Evolutionary conservation across 495 filamentous ascomycete genomes (phyloP), one percentile per base, ranked within the genome.

Genomic region (Daldinia grandis): DNA sequence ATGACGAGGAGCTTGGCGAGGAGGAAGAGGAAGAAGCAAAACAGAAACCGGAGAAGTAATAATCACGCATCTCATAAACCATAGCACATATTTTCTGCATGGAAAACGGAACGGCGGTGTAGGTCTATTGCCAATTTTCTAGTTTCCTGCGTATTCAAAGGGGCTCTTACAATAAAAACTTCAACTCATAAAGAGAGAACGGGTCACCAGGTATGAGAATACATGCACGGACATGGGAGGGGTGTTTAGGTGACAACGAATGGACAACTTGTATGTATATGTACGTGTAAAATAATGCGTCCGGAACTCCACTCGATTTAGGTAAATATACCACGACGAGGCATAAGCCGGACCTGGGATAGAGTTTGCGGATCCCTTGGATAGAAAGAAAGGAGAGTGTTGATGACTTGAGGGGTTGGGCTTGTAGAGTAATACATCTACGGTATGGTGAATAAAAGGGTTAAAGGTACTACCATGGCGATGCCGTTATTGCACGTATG

Each of bases 1-100:
- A 74, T 9, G 78, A 79, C n/a, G 78, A 81, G n/a, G 78, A 80
- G 37, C 40, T 58, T 1, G 75, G 74, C 14, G 76, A 66, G 27
- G 63, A 71, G 19, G 51, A 73, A 24, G 62, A 72, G n/a, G 62
- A 72, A 21, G 62, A 54, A 5, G 63, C 38, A 28, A 68, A 64
- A 40, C 59, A 44, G 14, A 73, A 58, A 49, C 58, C 65, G 28
- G 25, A 69, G 30, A 61, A 51, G 61, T 59, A 54, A 69, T 62
- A 31, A 47, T 53, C 24, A 58, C 17, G 19, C 49, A n/a, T 44
- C 17, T 44, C 12, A 35, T 62, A 64, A 50, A 58, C 35, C 33
- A 54, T 47, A 47, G 17, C 6, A 47, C 9, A 10, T 14, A 17
- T 3, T 51, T 33, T 66, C n/a, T 19, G 49, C 38, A 65, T 64